phyloP scores from a whole-genome alignment of 805 yeast species.

The Kodamaea hsintzibuensis region DNA sequence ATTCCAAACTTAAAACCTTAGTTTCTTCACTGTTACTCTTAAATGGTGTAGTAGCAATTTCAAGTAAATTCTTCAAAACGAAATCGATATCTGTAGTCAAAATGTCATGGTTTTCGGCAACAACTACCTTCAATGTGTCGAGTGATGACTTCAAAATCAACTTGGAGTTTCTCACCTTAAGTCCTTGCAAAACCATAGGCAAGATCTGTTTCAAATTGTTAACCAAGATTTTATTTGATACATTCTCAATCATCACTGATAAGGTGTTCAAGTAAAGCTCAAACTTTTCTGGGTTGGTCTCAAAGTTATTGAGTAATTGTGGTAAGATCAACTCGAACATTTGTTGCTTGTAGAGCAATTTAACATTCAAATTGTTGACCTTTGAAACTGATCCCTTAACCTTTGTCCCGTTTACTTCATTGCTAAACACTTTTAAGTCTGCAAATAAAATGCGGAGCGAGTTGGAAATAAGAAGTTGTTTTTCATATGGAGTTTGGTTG shows the following conservation, averaged over 20 bases:
- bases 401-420: conserved; percentile 29
- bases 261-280: conserved; percentile 64
- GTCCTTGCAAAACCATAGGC: conserved; percentile 71
- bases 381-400: conserved; percentile 37
- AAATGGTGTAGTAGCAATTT: conserved; percentile 26
- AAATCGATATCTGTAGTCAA: conserved; percentile 52
- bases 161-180: conserved; percentile 36
- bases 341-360: conserved; percentile 77
- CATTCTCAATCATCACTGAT: conserved; percentile 63
- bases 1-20: conserved; percentile 55
- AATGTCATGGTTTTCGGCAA: conserved; percentile 55
- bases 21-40: conserved; percentile 47
- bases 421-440: conserved; percentile 63
- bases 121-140: conserved; percentile 53
- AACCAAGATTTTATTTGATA: conserved; percentile 61
- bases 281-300: conserved; percentile 21
- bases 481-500: conserved; percentile 16
- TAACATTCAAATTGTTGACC: conserved; percentile 57
- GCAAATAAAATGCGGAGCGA: conserved; percentile 64
- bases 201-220: conserved; percentile 63
- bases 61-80: conserved; percentile 56
- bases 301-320: conserved; percentile 39
- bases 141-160: conserved; percentile 60
- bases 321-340: conserved; percentile 65
- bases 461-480: conserved; percentile 38